Conservation (phyloP, 192 early-diverging fungal species). For the Umbelopsis isabellina region DNA sequence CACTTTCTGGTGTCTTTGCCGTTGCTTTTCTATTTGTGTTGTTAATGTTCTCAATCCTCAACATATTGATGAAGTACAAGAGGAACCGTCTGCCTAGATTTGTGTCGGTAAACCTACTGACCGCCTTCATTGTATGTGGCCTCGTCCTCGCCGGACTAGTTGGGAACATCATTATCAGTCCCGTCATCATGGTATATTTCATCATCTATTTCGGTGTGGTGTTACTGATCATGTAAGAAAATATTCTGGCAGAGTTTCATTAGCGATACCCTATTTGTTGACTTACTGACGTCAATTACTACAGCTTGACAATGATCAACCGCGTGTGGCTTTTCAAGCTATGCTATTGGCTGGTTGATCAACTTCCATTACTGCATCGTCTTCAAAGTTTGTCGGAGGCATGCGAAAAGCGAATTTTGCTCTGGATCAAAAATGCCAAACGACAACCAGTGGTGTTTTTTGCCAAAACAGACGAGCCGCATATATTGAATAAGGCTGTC, state of each 20-base stretch:
- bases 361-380: constrained; percentile 23
- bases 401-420: constrained; percentile 25
- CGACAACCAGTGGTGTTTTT: constrained; percentile 57
- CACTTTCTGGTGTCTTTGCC: constrained; percentile 56
- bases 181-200: constrained; percentile 52
- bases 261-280: not conserved
- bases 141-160: constrained; percentile 39
- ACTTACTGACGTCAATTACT: not conserved
- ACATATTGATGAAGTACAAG: constrained; percentile 51
- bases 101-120: constrained; percentile 31
- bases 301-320: constrained; percentile 38
- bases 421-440: constrained; percentile 39
- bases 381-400: constrained; percentile 16
- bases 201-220: constrained; percentile 51
- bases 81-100: constrained; percentile 46
- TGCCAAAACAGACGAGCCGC: constrained; percentile 58
- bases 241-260: not conserved
- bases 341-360: constrained; percentile 34
- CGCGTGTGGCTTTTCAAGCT: constrained; percentile 47
- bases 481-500: constrained; percentile 60
- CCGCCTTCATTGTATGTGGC: constrained; percentile 35
- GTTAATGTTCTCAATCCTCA: constrained; percentile 46
- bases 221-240: constrained; percentile 36
- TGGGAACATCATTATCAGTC: constrained; percentile 50
- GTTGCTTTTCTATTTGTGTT: constrained; percentile 54